These are phyloP conservation scores for Penicillium verrucosum DNA, from an alignment of 2,329 filamentous ascomycete genomes.

Conservation along the genomic window DNA sequence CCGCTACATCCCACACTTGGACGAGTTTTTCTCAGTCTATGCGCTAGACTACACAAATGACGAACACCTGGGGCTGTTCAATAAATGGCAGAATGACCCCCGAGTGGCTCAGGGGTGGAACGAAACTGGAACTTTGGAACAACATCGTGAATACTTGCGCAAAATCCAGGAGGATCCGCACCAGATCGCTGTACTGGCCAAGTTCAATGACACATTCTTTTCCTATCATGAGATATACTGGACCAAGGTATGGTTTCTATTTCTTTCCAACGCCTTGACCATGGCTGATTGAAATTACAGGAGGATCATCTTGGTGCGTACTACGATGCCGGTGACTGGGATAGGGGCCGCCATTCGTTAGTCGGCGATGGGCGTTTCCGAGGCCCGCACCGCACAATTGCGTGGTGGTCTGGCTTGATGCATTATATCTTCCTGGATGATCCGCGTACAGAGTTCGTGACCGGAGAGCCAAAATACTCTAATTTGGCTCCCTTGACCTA, in stretches of 20 bases:
- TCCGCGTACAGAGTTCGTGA: conserved; percentile 1
- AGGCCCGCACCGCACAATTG: conserved; percentile 4
- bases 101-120: conserved; percentile 77
- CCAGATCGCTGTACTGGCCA: conserved; percentile 64
- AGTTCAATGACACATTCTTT: conserved; percentile 67
- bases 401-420: conserved; percentile 5
- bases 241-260: conserved; percentile 53
- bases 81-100: conserved; percentile 78
- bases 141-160: conserved; percentile 59
- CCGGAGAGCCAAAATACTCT: conserved; percentile 7
- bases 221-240: conserved; percentile 79
- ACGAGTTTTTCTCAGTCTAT: conserved; percentile 73
- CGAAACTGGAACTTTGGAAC: conserved; percentile 68
- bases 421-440: conserved; percentile 8
- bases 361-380: conserved; percentile 5
- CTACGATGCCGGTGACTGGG: conserved; percentile 8
- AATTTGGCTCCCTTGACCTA: conserved; percentile 5
- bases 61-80: conserved; percentile 66
- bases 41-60: conserved; percentile 63
- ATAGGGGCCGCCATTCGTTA: conserved; percentile 5
- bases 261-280: no score
- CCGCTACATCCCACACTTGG: conserved; percentile 70
- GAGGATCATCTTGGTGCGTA: conserved; percentile 8
- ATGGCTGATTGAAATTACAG: neutral
- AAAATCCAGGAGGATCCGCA: conserved; percentile 68